Conservation (phyloP, 2,329 filamentous ascomycete species). For the Raffaelea ambrosiae region DNA sequence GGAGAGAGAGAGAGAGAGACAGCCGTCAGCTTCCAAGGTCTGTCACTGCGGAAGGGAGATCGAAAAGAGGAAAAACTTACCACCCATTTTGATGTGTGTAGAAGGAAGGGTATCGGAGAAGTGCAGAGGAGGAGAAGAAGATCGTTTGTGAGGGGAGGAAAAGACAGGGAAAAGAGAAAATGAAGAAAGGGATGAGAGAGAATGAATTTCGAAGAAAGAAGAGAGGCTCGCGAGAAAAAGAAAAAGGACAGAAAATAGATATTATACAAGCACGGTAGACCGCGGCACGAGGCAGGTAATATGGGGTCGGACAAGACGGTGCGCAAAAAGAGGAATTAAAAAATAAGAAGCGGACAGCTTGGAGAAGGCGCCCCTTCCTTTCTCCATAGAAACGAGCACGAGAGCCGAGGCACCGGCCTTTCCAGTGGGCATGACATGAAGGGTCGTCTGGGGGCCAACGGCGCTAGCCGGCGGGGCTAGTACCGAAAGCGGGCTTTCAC, state of each 20-base stretch:
- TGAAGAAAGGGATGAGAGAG: not conserved
- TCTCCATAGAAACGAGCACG: not conserved
- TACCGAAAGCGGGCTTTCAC: slow-evolving; percentile 1
- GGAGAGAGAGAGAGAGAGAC: not conserved
- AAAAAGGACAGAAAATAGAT: not conserved
- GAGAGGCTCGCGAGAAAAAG: not conserved
- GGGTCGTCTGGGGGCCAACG: not conserved
- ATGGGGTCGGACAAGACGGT: too few species aligned
- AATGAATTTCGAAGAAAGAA: not conserved
- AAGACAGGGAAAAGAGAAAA: not conserved
- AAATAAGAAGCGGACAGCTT: not conserved
- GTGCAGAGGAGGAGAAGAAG: not conserved
- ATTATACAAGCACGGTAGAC: not conserved
- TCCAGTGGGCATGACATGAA: not conserved
- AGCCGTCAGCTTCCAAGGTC: too few species aligned
- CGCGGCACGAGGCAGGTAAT: too few species aligned
- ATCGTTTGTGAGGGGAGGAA: not conserved
- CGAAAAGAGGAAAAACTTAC: slow-evolving; percentile 8
- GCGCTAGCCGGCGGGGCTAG: slow-evolving; percentile 3
- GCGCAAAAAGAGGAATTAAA: not conserved
- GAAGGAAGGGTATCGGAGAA: not conserved
- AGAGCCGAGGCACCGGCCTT: slow-evolving; percentile 1
- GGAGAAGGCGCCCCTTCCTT: too few species aligned
- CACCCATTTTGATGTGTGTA: slow-evolving; percentile 13
- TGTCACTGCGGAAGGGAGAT: not conserved